Evolutionary conservation across 371 early-diverging fungal species (phyloP), one percentile per base, ranked within the genome.

Genomic region (Rhizopus arrhizus): DNA sequence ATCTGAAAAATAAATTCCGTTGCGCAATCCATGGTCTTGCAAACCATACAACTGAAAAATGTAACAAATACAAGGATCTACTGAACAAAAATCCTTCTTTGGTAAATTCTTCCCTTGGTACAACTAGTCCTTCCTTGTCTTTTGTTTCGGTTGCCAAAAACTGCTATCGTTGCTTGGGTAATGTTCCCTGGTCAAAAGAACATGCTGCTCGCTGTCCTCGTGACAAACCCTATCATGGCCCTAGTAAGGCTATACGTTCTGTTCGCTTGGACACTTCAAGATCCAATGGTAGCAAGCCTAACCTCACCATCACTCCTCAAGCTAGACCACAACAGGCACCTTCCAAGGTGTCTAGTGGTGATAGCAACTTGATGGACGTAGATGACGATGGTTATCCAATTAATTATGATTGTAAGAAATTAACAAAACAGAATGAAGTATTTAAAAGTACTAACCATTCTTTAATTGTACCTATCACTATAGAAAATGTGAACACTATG

Each of bases 331-430:
- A 6, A 13, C 6, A 11, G 40, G 13, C 6, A 5, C 5, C 2
- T 11, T 11, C 40, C 40, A 38, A 22, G 22, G 2, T 22, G 6
- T 5, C 5, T 2, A 2, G 11, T 5, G 40, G 40, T 6, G 13
- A 13, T 5, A 38, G 13, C 40, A 38, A 13, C 40, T 11, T 38
- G 40, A 56, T 46, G 57, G 57, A 33, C 5, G 16, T 55, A 2
- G 56, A 55, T 32, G 56, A 48, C n/a, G 0, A 6, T 34, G 5
- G 43, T 52, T 33, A 3, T 4, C 13, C 32, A 33, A 5, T 42
- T 43, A 0, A 38, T 5, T 51, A 59, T 11, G 7, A 34, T 15
- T 59, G 59, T 52, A 59, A 59, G 59, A 45, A 45, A 29, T 29
- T 34, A 32, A 22, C n/a, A 15, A 36, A 13, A 51, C 59, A 32